Conservation (phyloP, 108 stramenopile species). For the Cyclotella atomus region DNA sequence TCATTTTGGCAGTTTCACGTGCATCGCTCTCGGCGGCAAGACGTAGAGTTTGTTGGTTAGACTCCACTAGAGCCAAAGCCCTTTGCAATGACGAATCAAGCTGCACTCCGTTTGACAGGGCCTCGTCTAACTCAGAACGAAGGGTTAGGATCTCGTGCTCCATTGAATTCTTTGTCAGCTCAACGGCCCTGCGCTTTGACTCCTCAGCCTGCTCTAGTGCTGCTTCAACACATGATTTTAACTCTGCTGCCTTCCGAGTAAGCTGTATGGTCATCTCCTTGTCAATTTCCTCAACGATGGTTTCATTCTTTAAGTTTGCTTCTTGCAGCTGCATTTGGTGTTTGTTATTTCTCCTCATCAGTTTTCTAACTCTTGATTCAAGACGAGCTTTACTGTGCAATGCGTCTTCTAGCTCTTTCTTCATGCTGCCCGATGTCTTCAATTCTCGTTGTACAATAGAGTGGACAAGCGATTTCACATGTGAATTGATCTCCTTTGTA, state of each 20-base stretch:
- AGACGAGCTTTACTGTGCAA: constrained; percentile 12
- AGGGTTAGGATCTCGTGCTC: constrained; percentile 24
- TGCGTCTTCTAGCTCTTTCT: constrained; percentile 22
- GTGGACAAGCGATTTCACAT: constrained; percentile 13
- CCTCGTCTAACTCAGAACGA: constrained; percentile 17
- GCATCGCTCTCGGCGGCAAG: constrained; percentile 23
- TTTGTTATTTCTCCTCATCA: constrained; percentile 10
- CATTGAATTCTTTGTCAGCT: constrained; percentile 12
- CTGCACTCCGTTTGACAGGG: constrained; percentile 8
- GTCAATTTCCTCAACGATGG: constrained; percentile 7
- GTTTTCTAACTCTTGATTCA: constrained; percentile 18
- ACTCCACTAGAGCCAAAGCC: constrained; percentile 25
- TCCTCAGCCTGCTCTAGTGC: constrained; percentile 24
- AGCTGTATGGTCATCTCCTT: constrained; percentile 23
- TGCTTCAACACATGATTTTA: constrained; percentile 13
- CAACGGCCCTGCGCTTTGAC: constrained; percentile 22
- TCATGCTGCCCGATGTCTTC: constrained; percentile 17
- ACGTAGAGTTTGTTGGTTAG: constrained; percentile 17
- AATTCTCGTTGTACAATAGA: constrained; percentile 10
- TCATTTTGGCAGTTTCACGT: constrained; percentile 9
- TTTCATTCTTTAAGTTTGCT: not conserved
- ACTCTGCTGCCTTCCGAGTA: constrained; percentile 27
- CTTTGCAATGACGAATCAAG: constrained; percentile 10
- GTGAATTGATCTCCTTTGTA: constrained; percentile 12
- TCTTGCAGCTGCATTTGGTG: constrained; percentile 6